Percentiles rank a stretch among this genome's conserved stretches.
phyloP scores from a whole-genome alignment of 2,329 filamentous ascomycete genomes.

The Hawksworthiomyces lignivorus region DNA sequence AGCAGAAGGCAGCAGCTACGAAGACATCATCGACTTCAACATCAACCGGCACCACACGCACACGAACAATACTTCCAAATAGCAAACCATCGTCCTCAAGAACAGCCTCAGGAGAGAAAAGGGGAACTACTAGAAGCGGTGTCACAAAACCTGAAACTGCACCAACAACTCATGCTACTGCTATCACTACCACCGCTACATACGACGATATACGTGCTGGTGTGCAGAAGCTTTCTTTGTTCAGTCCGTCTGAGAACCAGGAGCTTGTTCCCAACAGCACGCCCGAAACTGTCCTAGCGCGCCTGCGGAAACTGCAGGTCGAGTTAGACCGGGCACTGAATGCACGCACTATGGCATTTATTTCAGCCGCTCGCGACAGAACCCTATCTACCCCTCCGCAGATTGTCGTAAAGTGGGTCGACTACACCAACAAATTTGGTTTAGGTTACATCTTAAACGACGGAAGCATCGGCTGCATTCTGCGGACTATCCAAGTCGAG shows the following conservation, averaged over 20 bases:
- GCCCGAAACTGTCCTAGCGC: conserved; percentile 50
- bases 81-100: conserved; percentile 9
- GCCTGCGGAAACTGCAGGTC: conserved; percentile 47
- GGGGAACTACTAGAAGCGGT: neutral
- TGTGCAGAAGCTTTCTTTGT: conserved; percentile 37
- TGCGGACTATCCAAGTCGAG: conserved; percentile 42
- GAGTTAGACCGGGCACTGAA: conserved; percentile 58
- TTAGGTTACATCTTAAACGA: conserved; percentile 78
- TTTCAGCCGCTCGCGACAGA: conserved; percentile 44
- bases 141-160: too few relatives aligned
- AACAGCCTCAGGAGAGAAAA: neutral
- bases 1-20: conserved; percentile 9
- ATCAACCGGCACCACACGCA: neutral
- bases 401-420: conserved; percentile 74
- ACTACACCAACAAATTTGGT: conserved; percentile 82
- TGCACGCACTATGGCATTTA: conserved; percentile 53
- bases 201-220: too few relatives aligned
- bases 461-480: conserved; percentile 67
- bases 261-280: conserved; percentile 43
- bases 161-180: too few relatives aligned
- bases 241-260: conserved; percentile 46
- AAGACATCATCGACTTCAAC: neutral
- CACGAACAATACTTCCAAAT: conserved; percentile 13
- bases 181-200: too few relatives aligned
- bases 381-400: conserved; percentile 54